Evolutionary conservation across 352 stramenopile species (phyloP).

Genomic region (Pythium dissimile): DNA sequence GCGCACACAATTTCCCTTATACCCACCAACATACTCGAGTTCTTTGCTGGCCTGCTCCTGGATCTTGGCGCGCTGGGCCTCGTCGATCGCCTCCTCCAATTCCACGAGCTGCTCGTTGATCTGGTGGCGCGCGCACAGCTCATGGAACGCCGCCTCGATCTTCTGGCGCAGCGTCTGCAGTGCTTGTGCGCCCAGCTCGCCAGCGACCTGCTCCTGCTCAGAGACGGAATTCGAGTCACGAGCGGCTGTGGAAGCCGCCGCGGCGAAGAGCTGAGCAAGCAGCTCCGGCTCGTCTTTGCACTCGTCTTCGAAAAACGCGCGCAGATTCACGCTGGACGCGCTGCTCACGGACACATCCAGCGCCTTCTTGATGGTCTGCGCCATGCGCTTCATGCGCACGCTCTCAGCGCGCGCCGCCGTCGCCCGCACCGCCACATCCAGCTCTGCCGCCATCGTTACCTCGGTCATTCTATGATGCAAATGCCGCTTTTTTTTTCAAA

Average conservation of each 20-base stretch:
- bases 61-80: constrained; percentile 39
- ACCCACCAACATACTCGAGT: constrained; percentile 21
- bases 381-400: constrained; percentile 53
- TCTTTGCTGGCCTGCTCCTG: constrained; percentile 28
- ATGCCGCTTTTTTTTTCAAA: too few species aligned
- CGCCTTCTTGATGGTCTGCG: constrained; percentile 60
- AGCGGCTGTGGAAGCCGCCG: background rate
- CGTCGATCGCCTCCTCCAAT: constrained; percentile 44
- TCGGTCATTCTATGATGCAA: too few species aligned
- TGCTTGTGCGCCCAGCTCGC: constrained; percentile 47
- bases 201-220: constrained; percentile 26
- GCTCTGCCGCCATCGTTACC: constrained; percentile 14
- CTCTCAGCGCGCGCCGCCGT: constrained; percentile 17
- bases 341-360: constrained; percentile 54
- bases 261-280: constrained; percentile 44
- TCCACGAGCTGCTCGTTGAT: constrained; percentile 44
- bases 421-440: constrained; percentile 14
- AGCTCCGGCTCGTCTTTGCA: constrained; percentile 49
- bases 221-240: background rate
- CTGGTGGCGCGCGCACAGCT: constrained; percentile 44
- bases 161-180: constrained; percentile 50
- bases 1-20: too few species aligned
- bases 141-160: constrained; percentile 52
- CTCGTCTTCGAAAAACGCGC: constrained; percentile 44
- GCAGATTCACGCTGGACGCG: constrained; percentile 44